Base-by-base conservation (phyloP, 148 eudicot genomes). In the Persicaria maculosa region DNA sequence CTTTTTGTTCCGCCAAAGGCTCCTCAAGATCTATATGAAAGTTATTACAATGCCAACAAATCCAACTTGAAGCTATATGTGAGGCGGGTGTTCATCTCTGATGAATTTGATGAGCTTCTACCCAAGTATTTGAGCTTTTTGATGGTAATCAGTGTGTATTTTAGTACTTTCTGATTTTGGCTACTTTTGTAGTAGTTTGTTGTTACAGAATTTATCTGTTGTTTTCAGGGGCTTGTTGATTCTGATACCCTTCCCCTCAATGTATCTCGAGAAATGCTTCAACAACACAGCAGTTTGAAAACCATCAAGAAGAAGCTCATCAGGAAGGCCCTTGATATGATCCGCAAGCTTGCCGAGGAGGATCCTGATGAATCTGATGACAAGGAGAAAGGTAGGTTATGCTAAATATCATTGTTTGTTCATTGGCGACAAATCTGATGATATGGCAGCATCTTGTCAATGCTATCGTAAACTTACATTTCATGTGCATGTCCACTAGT, bases 261-360 rank as follows among this genome's bases (percentile, higher is more conserved):
- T 74, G 98, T 95, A 67, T 95, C 98, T 15, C 82, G 98, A 87
- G 98, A 95, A 88, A 95, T 95, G 98, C 96, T 95, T 83, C 98
- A 95, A 82, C 96, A 90, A 78, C 98, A 95, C 81, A 95, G 96
- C 77, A 95, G 98, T 80, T 88, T 95, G 88, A 95, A 95, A 76
- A 95, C 98, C 69, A 95, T 95, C 68, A 95, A 95, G 85, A 95
- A 95, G 88, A 95, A 95, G 72, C 83, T 95, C 50, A 95, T 95
- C 59, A 85, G 98, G 74, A 95, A 95, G 92, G 98, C 98, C 75
- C 97, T 95, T 79, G 98, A 95, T 81, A 95, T 95, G 98, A 95
- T 95, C 80, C 96, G 98, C 74, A 92, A 83, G 87, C 81, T 95
- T 81, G 97, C 98, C 59, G 98, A 95, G 4, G 98, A 95, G 80